phyloP scores from a whole-genome alignment of 148 eudicot genomes.

The Heliosperma pusillum region DNA sequence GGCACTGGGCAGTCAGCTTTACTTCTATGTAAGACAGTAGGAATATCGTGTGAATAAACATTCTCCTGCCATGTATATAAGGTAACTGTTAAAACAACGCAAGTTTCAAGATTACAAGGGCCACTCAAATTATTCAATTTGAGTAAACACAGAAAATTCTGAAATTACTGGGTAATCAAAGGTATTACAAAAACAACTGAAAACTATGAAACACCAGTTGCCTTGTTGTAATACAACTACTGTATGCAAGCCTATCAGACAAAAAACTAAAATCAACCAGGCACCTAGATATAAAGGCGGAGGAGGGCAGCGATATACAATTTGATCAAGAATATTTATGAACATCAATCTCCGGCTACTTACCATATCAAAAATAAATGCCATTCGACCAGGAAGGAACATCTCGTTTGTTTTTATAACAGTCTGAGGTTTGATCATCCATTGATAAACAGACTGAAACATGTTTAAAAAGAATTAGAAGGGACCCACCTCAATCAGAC shows the following conservation, averaged over 20 bases:
- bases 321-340: background rate
- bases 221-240: background rate
- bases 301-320: background rate
- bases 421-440: constrained; percentile 88
- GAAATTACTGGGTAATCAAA: background rate
- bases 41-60: constrained; percentile 85
- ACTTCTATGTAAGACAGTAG: constrained; percentile 93
- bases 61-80: constrained; percentile 55
- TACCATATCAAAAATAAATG: constrained; percentile 89
- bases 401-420: constrained; percentile 82
- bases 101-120: background rate
- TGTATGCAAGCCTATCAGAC: background rate
- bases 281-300: background rate
- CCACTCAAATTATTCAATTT: background rate
- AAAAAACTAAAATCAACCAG: background rate
- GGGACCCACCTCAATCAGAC: background rate
- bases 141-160: background rate
- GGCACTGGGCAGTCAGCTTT: constrained; percentile 98
- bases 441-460: constrained; percentile 81
- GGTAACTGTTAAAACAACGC: background rate
- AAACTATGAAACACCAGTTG: background rate
- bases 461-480: constrained; percentile 7
- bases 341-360: constrained; percentile 16
- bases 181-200: constrained; percentile 2
- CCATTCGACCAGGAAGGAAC: constrained; percentile 98